Percentiles rank a stretch among this genome's conserved stretches.
These are phyloP conservation scores for Mycena indigotica DNA, from an alignment of 768 basidiomycete genomes.

Conservation along the genomic window DNA sequence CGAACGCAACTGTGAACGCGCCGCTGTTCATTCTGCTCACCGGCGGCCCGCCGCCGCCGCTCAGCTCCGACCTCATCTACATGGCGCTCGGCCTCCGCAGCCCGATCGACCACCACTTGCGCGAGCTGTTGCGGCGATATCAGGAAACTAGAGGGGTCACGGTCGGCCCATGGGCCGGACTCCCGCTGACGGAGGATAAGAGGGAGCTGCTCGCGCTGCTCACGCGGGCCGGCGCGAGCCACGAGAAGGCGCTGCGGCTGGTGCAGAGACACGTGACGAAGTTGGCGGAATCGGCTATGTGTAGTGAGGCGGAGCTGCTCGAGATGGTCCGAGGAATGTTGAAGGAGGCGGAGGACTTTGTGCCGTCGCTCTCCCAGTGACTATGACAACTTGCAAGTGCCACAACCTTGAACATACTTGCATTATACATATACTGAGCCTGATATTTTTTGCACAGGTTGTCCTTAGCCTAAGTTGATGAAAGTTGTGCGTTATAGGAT, in stretches of 20 bases:
- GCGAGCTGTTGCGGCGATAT: background rate
- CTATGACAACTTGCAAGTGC: too few relatives aligned
- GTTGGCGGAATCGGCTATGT: conserved; percentile 29
- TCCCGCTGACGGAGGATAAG: conserved; percentile 1
- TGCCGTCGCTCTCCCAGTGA: too few relatives aligned
- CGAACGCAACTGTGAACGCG: background rate
- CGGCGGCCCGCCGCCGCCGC: background rate
- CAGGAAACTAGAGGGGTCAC: background rate
- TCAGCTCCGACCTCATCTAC: background rate
- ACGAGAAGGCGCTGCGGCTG: conserved; percentile 7
- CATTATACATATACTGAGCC: too few relatives aligned
- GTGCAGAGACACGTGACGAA: conserved; percentile 35
- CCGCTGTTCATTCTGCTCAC: conserved; percentile 3
- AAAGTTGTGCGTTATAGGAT: too few relatives aligned
- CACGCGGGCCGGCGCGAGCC: conserved; percentile 6
- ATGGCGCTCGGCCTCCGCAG: background rate
- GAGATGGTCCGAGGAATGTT: conserved; percentile 6
- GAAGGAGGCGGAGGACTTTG: conserved; percentile 10
- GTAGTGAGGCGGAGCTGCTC: conserved; percentile 10
- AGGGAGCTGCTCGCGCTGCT: conserved; percentile 10
- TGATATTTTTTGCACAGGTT: too few relatives aligned
- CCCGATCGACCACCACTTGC: background rate
- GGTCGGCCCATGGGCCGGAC: conserved; percentile 3
- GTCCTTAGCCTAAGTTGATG: too few relatives aligned
- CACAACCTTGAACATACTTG: too few relatives aligned